phyloP scores from a whole-genome alignment of 2,329 filamentous ascomycete genomes.

The Parascedosporium putredinis region DNA sequence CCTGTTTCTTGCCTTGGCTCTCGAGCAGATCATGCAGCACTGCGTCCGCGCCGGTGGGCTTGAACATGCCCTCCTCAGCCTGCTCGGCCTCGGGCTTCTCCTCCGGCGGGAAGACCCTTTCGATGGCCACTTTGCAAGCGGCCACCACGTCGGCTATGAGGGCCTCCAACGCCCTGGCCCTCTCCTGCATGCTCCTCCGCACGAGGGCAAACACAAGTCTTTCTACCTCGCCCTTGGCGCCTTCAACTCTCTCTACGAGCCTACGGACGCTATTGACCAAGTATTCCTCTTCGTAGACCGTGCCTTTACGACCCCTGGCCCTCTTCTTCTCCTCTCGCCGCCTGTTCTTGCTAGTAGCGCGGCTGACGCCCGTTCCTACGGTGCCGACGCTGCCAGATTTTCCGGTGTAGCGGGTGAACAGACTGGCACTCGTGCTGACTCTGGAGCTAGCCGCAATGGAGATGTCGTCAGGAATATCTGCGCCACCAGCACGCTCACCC shows the following conservation, averaged over 20 bases:
- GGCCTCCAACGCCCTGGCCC: constrained; percentile 66
- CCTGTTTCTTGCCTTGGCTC: constrained; percentile 32
- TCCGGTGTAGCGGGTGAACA: constrained; percentile 89
- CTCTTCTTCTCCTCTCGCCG: constrained; percentile 89
- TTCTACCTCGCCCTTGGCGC: constrained; percentile 59
- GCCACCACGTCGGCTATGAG: constrained; percentile 65
- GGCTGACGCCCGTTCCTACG: constrained; percentile 60
- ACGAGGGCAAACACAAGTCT: constrained; percentile 67
- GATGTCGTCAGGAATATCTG: constrained; percentile 81
- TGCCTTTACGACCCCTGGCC: constrained; percentile 88
- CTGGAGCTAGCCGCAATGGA: constrained; percentile 77
- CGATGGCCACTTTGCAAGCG: constrained; percentile 54
- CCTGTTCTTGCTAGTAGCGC: constrained; percentile 80
- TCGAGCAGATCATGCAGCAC: constrained; percentile 41
- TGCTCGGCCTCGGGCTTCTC: constrained; percentile 10
- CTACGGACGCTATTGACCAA: constrained; percentile 78
- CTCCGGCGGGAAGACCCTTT: constrained; percentile 53
- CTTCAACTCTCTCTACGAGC: constrained; percentile 72
- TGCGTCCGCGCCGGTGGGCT: constrained; percentile 37
- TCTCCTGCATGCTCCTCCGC: constrained; percentile 75
- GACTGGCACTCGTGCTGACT: constrained; percentile 68
- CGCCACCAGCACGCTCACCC: constrained; percentile 53
- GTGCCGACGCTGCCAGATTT: constrained; percentile 54
- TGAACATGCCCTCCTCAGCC: constrained; percentile 18
- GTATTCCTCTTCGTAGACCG: constrained; percentile 97